phyloP scores from a whole-genome alignment of 2,329 filamentous ascomycete species.

The Arachnopeziza araneosa region DNA sequence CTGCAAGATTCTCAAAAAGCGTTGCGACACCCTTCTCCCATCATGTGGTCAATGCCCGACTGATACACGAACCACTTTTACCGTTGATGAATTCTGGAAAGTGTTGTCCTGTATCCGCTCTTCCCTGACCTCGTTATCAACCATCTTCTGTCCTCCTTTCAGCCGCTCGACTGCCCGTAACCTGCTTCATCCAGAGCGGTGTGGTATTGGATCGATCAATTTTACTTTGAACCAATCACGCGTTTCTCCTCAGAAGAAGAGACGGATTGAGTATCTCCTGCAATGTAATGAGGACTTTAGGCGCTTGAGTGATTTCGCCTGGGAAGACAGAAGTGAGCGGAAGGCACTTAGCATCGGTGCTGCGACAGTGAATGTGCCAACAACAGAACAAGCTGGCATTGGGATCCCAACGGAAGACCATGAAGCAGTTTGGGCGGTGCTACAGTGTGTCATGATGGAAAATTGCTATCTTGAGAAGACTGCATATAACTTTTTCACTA shows the following conservation, averaged over 20 bases:
- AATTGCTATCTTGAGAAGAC: slow-evolving; percentile 12
- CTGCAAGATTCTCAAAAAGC: slow-evolving; percentile 17
- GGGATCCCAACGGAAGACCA: slow-evolving; percentile 9
- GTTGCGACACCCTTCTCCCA: background rate
- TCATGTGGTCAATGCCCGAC: slow-evolving; percentile 2
- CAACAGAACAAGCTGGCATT: background rate
- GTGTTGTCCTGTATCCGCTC: slow-evolving; percentile 3
- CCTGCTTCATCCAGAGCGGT: slow-evolving; percentile 4
- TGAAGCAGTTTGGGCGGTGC: slow-evolving; percentile 17
- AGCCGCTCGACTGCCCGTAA: slow-evolving; percentile 12
- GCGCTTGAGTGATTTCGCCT: slow-evolving; percentile 6
- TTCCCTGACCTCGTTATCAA: background rate
- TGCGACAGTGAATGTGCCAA: background rate
- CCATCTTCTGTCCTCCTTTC: background rate
- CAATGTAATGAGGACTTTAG: slow-evolving; percentile 12
- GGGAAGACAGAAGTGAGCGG: slow-evolving; percentile 10
- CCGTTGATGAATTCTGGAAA: slow-evolving; percentile 21
- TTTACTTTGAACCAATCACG: slow-evolving; percentile 17
- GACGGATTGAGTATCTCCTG: slow-evolving; percentile 15
- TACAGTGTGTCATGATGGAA: slow-evolving; percentile 20
- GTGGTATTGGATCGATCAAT: slow-evolving; percentile 9
- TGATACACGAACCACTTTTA: slow-evolving; percentile 19
- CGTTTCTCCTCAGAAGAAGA: slow-evolving; percentile 15
- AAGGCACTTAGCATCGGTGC: slow-evolving; percentile 6
- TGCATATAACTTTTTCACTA: slow-evolving; percentile 18